Evolutionary conservation across 306 rosid species (phyloP), one percentile per base, ranked within the genome.

Genomic region (Chamaecrista fasciculata): DNA sequence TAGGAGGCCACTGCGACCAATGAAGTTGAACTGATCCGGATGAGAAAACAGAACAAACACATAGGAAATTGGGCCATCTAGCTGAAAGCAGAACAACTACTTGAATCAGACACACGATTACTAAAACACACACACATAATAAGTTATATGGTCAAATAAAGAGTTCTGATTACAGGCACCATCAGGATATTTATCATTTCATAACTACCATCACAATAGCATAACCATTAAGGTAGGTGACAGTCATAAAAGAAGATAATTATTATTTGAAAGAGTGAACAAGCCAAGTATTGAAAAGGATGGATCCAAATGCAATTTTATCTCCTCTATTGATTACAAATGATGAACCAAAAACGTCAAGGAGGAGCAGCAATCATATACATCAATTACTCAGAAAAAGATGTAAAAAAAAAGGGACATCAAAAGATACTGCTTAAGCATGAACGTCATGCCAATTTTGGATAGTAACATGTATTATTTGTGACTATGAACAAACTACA

Each of bases 1-100:
- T 82, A 79, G 89, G 87, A 76, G 97, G 97, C 97, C 96, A 89
- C 80, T 91, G 99, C 43, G 97, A 86, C 99, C 99, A 94, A 70
- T 89, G 91, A 77, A 94, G 97, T 73, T 94, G 99, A 78, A 94
- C 89, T 62, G 99, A 94, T 67, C 99, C 99, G 1, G 99, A 94
- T 39, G 99, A 94, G 89, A 91, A 91, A 64, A 94, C 97, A 14
- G 99, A 91, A 82, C 99, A 94, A 72, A 85, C 83, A 5, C 99
- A 94, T 0, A 87, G 95, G 74, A 94, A 91, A 79, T 84, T 88
- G 79, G 97, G 99, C 99, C 99, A 94, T 85, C 95, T 84, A 78
- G 94, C 99, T 94, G 95, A 79, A 86, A 76, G 42, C 67, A 61
- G 72, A 80, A 73, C 70, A 75, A 67, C 4, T 44, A 48, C 53